A percentile compares a stretch with the other conserved stretches of the same genome.
Conservation (phyloP, 805 yeast species). For the Candida orba region DNA sequence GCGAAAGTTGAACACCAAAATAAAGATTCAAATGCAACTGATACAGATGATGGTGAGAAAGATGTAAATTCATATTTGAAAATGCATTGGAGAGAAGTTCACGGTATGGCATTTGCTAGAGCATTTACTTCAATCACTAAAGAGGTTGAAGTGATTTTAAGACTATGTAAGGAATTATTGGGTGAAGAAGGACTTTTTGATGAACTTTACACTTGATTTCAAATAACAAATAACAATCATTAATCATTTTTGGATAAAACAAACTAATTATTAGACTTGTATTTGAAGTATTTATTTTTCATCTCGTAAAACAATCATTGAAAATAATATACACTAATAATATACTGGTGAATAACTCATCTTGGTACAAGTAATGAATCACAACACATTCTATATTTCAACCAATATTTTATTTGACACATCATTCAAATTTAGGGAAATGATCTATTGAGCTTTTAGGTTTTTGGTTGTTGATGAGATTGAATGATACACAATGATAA, state of each 20-base stretch:
- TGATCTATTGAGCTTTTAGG: slow-evolving; percentile 1
- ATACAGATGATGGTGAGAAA: slow-evolving; percentile 5
- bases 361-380: too few relatives aligned
- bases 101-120: slow-evolving; percentile 42
- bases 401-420: too few relatives aligned
- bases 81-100: slow-evolving; percentile 40
- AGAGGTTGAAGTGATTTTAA: slow-evolving; percentile 32
- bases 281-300: background rate
- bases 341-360: too few relatives aligned
- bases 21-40: background rate
- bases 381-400: too few relatives aligned
- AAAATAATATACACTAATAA: too few relatives aligned
- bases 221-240: too few relatives aligned
- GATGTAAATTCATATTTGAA: slow-evolving; percentile 17
- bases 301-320: too few relatives aligned
- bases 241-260: too few relatives aligned
- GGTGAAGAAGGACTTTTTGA: slow-evolving; percentile 33
- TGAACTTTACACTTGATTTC: background rate
- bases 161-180: slow-evolving; percentile 32
- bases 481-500: slow-evolving; percentile 68
- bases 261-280: too few relatives aligned
- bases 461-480: slow-evolving; percentile 40
- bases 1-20: slow-evolving; percentile 4
- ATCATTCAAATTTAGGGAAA: too few relatives aligned
- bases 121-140: slow-evolving; percentile 41